Base-by-base conservation (phyloP, 1,139 yeast species). In the Sugiyamaella xylanicola region DNA sequence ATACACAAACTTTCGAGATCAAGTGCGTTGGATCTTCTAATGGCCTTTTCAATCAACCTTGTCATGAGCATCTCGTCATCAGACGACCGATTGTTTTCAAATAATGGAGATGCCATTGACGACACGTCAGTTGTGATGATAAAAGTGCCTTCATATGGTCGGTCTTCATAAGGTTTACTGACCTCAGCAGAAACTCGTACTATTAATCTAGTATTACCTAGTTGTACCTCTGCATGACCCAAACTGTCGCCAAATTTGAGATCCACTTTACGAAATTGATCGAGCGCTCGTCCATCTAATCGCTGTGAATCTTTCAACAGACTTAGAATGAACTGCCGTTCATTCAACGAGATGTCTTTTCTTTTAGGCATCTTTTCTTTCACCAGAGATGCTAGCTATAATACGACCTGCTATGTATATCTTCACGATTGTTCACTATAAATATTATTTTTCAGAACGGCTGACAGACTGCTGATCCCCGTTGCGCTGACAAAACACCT, bases 91-190 rank as follows among this genome's bases (percentile, higher is more conserved):
- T 83, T 83, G 65, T 83, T 83, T 64, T 91, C 97, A 69, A 90
- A 91, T 65, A 82, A 77, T 1, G 96, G 86, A 11, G 90, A 84
- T 0, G 97, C 96, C 91, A 92, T 87, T 22, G 97, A 87, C 16
- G 92, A 82, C 51, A 89, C 82, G 66, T 93, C 98, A 4, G 96
- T 87, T 51, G 88, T 83, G 27, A 93, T 91, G 43, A 81, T 76
- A 68, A 93, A 91, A 2, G 87, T 70, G 1, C 99, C 99, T 72
- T 95, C 99, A 68, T 89, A 92, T 1, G 98, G 98, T 52, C 97
- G 78, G 64, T 92, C 96, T 55, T 90, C 96, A 63, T 80, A 86
- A 0, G 99, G 99, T 59, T 82, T 80, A 8, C 83, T 79, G n/a
- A 95, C 84, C 56, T 83, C 86, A 19, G 96, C 87, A 21, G 93